Evolutionary conservation across 129 eudicot species (phyloP), one percentile per base, ranked within the genome.

Genomic region (Helichrysum umbraculigerum): DNA sequence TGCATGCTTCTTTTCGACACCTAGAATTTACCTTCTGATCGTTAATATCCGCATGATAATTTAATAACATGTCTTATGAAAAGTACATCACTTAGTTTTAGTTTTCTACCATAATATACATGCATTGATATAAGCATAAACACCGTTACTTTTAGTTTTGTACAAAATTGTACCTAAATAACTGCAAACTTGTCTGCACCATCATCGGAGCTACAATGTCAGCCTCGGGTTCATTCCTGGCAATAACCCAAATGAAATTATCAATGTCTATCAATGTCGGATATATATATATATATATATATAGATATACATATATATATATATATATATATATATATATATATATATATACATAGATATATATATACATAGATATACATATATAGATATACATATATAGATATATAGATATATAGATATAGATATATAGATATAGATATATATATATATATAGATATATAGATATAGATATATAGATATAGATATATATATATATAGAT

Each of bases 111-210:
- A 35, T 66, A 37, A 39, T 47, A 20, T 73, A 37, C 61, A 37
- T 41, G 50, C 61, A 6, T 37, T 37, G 58, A 29, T 58, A 60
- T 25, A 25, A 32, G 42, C 63, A 78, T 34, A 61, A 21, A 61
- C 39, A 69, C 42, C 70, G 61, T 21, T 60, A 70, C 63, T n/a
- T 57, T 41, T 59, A n/a, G 47, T 70, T 17, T 42, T 70, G 54
- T 70, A 78, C 82, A 78, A 72, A 66, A 70, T 34, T 30, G 30
- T 30, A 5, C 19, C 68, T 30, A 57, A 30, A 41, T 78, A 78
- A 76, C 66, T 78, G 59, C 63, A 70, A 59, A 70, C 61, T 68
- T 30, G 52, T 19, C 30, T 29, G 63, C 70, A 60, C 81, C 39
- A 14, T 70, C 56, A 70, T 78, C 70, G 7, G 19, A 59, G 70